Base-by-base conservation (phyloP, 1,139 yeast species). In the Keqinozyma sinolaborantium region DNA sequence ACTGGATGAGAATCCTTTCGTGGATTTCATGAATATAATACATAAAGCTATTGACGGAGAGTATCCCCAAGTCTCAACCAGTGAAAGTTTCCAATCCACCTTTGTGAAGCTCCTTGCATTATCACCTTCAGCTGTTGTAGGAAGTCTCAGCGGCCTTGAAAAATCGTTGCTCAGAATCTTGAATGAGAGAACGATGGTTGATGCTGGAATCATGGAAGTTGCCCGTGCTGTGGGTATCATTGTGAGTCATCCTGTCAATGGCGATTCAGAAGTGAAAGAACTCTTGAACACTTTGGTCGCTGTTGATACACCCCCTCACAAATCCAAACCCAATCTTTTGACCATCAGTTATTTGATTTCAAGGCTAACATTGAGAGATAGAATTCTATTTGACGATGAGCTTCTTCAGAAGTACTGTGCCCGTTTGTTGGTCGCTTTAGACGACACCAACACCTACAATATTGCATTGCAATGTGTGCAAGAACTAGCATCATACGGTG, bases 401-500 rank as follows among this genome's bases (percentile, higher is more conserved):
- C 3, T 23, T 1, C 41, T 56, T 7, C 33, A 40, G 8, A 26
- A 36, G 4, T 40, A 49, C 11, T 44, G 56, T 14, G 40, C 39
- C 4, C 31, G 32, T 13, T 40, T 64, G 3, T 32, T 49, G 24
- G 36, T 29, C 0, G 36, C 45, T 14, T 30, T 62, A 6, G 38
- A 41, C 10, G 60, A 56, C 15, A 16, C 55, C 1, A 38, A 38
- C 13, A 36, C 40, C 14, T 54, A 54, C 48, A 53, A 40, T 10
- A 47, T 59, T 1, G 64, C 75, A 0, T 47, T 77, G 3, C 75
- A 67, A 13, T 58, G 77, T 5, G 36, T 83, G 4, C 60, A 74
- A 4, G 84, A 84, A 45, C 45, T 85, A 12, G 59, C 82, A 0
- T 66, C 77, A 23, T 83, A 64, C 58, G 92, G 90, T 2, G 71